Conservation (phyloP, 2,329 filamentous ascomycete genomes). For the Calycina marina region DNA sequence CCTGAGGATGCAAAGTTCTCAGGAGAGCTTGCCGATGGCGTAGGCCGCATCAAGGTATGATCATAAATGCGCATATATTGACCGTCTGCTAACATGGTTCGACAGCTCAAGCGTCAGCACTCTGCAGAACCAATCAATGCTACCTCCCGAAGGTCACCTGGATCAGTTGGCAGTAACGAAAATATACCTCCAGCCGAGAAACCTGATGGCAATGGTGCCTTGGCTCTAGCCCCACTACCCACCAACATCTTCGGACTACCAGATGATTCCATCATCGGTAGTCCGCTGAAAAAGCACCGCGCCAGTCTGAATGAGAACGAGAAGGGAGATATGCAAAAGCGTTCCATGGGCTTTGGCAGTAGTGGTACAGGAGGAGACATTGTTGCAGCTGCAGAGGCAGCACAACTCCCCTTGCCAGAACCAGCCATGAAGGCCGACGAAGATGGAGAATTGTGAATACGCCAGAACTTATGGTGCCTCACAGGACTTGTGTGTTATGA, state of each 20-base stretch:
- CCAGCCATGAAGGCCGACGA: conserved; percentile 10
- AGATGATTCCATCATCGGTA: conserved; percentile 41
- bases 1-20: conserved; percentile 60
- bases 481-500: too few relatives aligned
- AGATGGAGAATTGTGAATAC: conserved; percentile 14
- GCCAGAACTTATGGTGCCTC: background rate
- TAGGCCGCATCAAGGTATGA: conserved; percentile 66
- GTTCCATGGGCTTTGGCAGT: conserved; percentile 12
- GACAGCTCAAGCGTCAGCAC: conserved; percentile 66
- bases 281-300: conserved; percentile 63
- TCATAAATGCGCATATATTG: background rate
- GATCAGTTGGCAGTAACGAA: conserved; percentile 29
- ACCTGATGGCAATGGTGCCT: conserved; percentile 22
- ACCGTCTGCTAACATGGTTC: conserved; percentile 17
- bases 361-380: conserved; percentile 11
- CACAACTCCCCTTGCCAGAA: conserved; percentile 14
- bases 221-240: conserved; percentile 12
- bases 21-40: conserved; percentile 65
- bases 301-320: conserved; percentile 40
- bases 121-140: conserved; percentile 52
- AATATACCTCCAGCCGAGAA: conserved; percentile 28
- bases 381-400: conserved; percentile 19
- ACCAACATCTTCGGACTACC: conserved; percentile 28
- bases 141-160: conserved; percentile 30
- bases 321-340: conserved; percentile 23